Conservation (phyloP, 202 grass and related monocot genomes). For the Zizania palustris region DNA sequence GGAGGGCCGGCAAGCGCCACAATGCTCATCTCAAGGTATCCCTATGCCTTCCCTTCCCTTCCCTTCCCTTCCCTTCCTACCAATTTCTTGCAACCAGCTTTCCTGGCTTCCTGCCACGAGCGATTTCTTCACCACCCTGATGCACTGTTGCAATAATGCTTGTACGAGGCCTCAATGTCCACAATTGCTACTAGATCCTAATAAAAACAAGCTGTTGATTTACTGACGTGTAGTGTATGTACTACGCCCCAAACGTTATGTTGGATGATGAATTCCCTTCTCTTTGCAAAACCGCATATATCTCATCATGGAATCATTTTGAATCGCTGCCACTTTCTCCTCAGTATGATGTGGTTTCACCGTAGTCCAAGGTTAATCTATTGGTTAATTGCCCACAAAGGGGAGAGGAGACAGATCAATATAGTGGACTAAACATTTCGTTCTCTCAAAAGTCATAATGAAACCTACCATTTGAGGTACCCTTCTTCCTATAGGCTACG, state of each 20-base stretch:
- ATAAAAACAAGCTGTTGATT: too few relatives aligned
- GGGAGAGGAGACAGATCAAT: not conserved
- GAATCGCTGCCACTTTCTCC: not conserved
- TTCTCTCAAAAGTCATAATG: not conserved
- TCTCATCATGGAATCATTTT: constrained; percentile 20
- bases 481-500: not conserved
- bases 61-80: not conserved
- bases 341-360: not conserved
- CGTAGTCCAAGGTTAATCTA: not conserved
- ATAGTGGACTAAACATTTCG: not conserved
- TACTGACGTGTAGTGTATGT: too few relatives aligned
- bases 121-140: too few relatives aligned
- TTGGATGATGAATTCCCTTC: not conserved
- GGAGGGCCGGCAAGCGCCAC: constrained; percentile 84
- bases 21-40: constrained; percentile 86
- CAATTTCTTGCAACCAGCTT: too few relatives aligned
- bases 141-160: too few relatives aligned
- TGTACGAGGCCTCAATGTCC: too few relatives aligned
- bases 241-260: too few relatives aligned
- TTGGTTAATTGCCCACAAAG: not conserved
- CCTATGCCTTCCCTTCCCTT: not conserved
- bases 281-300: not conserved
- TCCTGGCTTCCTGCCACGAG: not conserved
- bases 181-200: too few relatives aligned
- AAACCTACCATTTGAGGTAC: not conserved